Conservation (phyloP, 2,329 filamentous ascomycete species). For the Paramyrothecium roridum region DNA sequence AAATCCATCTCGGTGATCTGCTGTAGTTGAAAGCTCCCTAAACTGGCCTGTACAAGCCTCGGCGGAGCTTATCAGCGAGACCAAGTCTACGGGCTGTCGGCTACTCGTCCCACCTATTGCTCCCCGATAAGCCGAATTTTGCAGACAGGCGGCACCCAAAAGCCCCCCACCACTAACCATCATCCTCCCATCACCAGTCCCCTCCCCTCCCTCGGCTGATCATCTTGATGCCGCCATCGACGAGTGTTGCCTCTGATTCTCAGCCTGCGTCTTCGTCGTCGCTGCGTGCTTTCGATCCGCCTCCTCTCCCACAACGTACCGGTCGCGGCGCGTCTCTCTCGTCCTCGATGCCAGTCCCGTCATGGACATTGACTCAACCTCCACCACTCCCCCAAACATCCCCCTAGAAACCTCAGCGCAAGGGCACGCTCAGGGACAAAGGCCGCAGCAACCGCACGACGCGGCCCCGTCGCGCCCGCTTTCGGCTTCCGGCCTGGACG, state of each 20-base stretch:
- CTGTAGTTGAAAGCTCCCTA: too few relatives aligned
- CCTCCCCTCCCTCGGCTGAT: neutral
- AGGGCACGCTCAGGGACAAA: neutral
- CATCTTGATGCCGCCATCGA: too few relatives aligned
- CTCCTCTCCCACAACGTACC: conserved; percentile 2
- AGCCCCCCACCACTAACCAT: neutral
- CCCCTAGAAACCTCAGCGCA: neutral
- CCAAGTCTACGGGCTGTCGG: neutral
- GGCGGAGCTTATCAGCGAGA: neutral
- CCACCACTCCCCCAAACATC: neutral
- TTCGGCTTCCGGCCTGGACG: conserved; percentile 14
- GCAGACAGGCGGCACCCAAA: neutral
- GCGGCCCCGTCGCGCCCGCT: conserved; percentile 3
- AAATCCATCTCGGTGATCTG: too few relatives aligned
- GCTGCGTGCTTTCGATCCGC: neutral
- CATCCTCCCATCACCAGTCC: neutral
- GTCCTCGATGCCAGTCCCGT: conserved; percentile 1
- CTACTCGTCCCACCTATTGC: neutral
- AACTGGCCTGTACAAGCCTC: too few relatives aligned
- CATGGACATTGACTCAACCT: neutral
- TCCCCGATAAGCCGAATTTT: neutral
- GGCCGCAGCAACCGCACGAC: neutral
- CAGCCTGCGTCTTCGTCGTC: neutral
- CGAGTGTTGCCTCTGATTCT: too few relatives aligned
- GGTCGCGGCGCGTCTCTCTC: conserved; percentile 1